Conservation (phyloP, 23 red algal genomes). For the Gracilaria gracilis region DNA sequence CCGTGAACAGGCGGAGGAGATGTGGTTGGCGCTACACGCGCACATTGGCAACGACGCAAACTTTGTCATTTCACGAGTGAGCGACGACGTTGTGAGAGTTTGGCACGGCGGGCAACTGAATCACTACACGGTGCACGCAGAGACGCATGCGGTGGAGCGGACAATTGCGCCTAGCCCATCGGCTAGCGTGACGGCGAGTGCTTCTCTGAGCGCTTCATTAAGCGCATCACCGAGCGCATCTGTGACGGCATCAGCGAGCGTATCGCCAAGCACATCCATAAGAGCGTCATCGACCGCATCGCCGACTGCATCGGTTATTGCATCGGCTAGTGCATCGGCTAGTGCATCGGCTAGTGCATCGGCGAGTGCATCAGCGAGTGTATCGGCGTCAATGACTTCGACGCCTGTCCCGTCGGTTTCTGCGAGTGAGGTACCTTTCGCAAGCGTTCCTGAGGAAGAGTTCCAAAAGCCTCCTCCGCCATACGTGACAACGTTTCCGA, state of each 20-base stretch:
- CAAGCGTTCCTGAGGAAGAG: neutral
- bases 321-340: no score
- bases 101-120: conserved; percentile 4
- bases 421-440: neutral
- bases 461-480: conserved; percentile 6
- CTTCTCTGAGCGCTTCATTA: neutral
- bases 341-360: neutral
- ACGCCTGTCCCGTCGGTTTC: neutral
- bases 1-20: conserved; percentile 9
- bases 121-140: conserved; percentile 11
- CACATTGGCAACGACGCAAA: neutral
- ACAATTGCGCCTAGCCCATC: conserved; percentile 38
- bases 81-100: neutral
- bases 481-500: neutral
- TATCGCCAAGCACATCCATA: no score
- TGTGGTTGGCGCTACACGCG: conserved; percentile 36
- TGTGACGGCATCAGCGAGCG: neutral
- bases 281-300: neutral
- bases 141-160: conserved; percentile 18
- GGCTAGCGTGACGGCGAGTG: neutral
- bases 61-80: conserved; percentile 8
- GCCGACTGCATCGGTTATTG: neutral
- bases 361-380: neutral
- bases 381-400: neutral
- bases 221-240: neutral